phyloP scores from a whole-genome alignment of 2,329 filamentous ascomycete genomes.

The Passalora sequoiae region DNA sequence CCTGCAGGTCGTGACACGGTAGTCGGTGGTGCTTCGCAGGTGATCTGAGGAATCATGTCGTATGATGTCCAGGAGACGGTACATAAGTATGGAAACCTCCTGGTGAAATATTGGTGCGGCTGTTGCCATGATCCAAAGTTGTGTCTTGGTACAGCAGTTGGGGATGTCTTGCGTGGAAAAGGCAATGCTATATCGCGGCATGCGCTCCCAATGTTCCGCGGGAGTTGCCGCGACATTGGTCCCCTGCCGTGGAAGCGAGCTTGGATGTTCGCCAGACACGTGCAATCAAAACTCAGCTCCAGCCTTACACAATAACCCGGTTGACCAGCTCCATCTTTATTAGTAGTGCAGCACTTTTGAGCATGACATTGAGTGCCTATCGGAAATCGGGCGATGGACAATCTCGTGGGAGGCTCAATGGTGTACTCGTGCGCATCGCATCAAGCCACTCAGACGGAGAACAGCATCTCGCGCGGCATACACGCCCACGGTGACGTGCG shows the following conservation, averaged over 20 bases:
- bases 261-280: too few species aligned
- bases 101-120: not conserved
- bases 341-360: not conserved
- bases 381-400: not conserved
- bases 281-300: too few species aligned
- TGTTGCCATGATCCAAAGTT: not conserved
- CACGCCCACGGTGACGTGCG: not conserved
- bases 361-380: not conserved
- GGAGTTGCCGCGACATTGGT: not conserved
- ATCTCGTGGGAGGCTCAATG: not conserved
- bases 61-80: not conserved
- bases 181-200: not conserved
- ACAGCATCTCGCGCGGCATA: not conserved
- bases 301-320: too few species aligned
- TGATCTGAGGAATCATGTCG: not conserved
- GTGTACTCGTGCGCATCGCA: not conserved
- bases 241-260: too few species aligned
- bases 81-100: not conserved
- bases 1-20: not conserved
- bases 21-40: not conserved
- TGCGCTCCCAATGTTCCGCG: not conserved
- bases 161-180: not conserved
- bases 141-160: not conserved
- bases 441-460: not conserved
- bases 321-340: too few species aligned